A percentile compares a stretch with the other conserved stretches of the same genome.
phyloP scores from a whole-genome alignment of 106 monocot species.

The Xerophyta viscosa region DNA sequence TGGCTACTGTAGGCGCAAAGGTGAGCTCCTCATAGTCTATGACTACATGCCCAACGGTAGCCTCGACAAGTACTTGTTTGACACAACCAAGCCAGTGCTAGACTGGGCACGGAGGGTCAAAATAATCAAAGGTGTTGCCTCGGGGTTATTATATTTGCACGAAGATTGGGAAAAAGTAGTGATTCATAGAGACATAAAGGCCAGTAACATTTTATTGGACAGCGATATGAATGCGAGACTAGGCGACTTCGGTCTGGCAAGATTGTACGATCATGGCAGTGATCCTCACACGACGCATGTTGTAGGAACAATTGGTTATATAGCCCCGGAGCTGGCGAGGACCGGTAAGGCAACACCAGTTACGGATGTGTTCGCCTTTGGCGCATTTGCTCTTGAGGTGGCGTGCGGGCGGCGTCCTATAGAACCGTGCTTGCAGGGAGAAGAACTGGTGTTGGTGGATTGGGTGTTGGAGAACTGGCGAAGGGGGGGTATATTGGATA shows the following conservation, averaged over 20 bases:
- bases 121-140: too few species aligned
- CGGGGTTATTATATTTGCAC: too few species aligned
- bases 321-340: slow-evolving; percentile 13
- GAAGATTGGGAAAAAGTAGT: too few species aligned
- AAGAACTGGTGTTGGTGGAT: neutral
- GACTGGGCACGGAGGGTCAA: too few species aligned
- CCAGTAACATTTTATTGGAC: too few species aligned
- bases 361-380: slow-evolving; percentile 20
- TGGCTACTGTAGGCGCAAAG: too few species aligned
- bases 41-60: too few species aligned
- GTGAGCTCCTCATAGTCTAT: slow-evolving; percentile 2
- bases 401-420: slow-evolving; percentile 20
- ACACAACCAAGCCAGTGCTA: too few species aligned
- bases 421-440: neutral
- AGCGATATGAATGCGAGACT: too few species aligned
- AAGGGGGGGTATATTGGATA: slow-evolving; percentile 2
- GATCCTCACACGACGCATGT: slow-evolving; percentile 2
- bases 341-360: slow-evolving; percentile 10
- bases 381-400: slow-evolving; percentile 14
- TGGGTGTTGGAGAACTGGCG: slow-evolving; percentile 12
- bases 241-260: too few species aligned
- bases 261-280: neutral
- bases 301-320: slow-evolving; percentile 13
- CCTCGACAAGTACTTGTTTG: too few species aligned
- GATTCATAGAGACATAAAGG: too few species aligned